Evolutionary conservation across 169 alveolate genomes (phyloP).

Genomic region (Plasmodium cynomolgi): DNA sequence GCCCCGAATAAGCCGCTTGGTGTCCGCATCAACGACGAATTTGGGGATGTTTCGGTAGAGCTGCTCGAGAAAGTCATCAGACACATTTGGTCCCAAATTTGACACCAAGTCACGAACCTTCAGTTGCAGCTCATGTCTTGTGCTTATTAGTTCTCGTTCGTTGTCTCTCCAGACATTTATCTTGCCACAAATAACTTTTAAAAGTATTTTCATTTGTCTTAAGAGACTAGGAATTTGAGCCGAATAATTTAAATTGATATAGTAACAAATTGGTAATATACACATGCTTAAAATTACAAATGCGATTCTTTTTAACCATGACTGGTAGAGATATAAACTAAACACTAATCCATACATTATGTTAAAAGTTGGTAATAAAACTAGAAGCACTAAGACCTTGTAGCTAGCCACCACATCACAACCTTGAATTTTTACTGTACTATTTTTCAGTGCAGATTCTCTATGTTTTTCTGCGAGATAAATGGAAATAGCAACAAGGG

Average conservation of each 20-base stretch:
- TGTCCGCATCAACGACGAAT: constrained; percentile 85
- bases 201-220: constrained; percentile 82
- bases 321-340: constrained; percentile 78
- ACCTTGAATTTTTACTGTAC: constrained; percentile 89
- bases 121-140: constrained; percentile 88
- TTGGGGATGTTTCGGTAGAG: constrained; percentile 84
- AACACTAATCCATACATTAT: constrained; percentile 86
- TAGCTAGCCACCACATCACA: constrained; percentile 92
- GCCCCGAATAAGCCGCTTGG: constrained; percentile 79
- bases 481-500: constrained; percentile 87
- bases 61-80: constrained; percentile 85
- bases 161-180: constrained; percentile 91
- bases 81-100: constrained; percentile 87
- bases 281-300: constrained; percentile 74
- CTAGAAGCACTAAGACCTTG: constrained; percentile 90
- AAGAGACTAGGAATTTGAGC: constrained; percentile 81
- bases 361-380: constrained; percentile 88
- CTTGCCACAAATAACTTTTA: constrained; percentile 81
- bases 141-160: constrained; percentile 89
- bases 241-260: constrained; percentile 84
- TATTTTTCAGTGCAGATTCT: constrained; percentile 81
- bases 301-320: constrained; percentile 75
- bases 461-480: constrained; percentile 90
- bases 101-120: constrained; percentile 85
- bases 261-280: constrained; percentile 80